Evolutionary conservation across 495 filamentous ascomycete species (phyloP), one percentile per base, ranked within the genome.

Genomic region (Neurospora intermedia): DNA sequence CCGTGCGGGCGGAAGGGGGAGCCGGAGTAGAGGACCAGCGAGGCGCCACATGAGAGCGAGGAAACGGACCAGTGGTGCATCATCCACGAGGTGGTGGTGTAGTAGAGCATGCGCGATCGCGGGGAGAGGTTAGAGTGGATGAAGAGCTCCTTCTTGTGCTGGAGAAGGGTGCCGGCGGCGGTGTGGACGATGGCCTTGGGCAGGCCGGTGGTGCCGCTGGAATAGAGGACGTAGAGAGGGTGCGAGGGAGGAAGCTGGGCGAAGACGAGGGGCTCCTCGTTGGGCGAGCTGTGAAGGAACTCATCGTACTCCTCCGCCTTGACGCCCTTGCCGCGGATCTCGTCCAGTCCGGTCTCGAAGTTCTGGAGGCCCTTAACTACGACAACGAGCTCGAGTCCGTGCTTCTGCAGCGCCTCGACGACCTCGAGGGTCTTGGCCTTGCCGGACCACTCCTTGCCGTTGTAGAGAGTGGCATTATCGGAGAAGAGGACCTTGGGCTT

Each of bases 61-160:
- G 92, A 94, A 23, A 97, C 89, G 59, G 94, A 89, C 94, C 94
- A 97, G 80, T 97, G 94, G 92, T 93, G 96, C 94, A 97, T 97
- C 94, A 97, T 96, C 93, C 94, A 96, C 40, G 89, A 90, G 3
- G 94, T 97, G 3, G 94, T 97, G 79, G 93, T 97, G 82, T 96
- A 97, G 83, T 82, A 82, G 89, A 95, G 74, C 92, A 87, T 77
- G 11, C 82, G 78, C 16, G 83, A 83, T 35, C 75, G 73, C 4
- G 82, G 75, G 39, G 76, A 84, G 75, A 98, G 89, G 38, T 92
- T 90, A 78, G 91, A 91, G 80, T 98, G 94, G 23, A 98, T 84
- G 71, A 89, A 85, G 79, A 95, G 93, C 79, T 97, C 94, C 78
- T 98, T 98, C 82, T 97, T 97, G 80, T 97, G 94, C 79, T 97